Base-by-base conservation (phyloP, 2,329 filamentous ascomycete species). In the Phialophora verrucosa region DNA sequence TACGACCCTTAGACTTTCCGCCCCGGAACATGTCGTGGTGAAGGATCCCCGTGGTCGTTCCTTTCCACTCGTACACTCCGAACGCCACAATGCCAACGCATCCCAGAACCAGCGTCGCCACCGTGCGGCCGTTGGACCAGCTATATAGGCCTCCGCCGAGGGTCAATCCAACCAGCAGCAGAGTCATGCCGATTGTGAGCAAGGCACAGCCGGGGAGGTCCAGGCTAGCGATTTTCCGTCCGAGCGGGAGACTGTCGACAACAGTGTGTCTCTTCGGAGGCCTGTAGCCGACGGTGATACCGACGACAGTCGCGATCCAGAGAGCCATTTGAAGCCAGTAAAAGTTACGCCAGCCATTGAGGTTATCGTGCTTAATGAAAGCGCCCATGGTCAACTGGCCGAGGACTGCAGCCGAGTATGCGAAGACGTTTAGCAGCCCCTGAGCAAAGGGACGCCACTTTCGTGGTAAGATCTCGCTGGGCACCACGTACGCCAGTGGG, bases 251-350 rank as follows among this genome's bases (percentile, higher is more conserved):
- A 23, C 55, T 23, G 20, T 53, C 57, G 11, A 54, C 23, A 4
- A 54, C 42, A 27, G 65, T 67, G 50, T 67, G 65, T 38, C 65
- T 54, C 35, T 67, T 67, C 12, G 65, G 65, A 8, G 65, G 65
- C 27, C 62, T 29, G 31, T 67, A 67, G 47, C 65, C 65, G 35
- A 58, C 44, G n/a, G 62, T 25, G 7, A 67, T 42, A 23, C 44
- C 47, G 23, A 58, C 25, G 12, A 44, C 44, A 7, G 62, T 60
- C 3, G 44, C 20, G 25, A 44, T 57, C 56, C 62, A 67, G n/a
- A 65, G 32, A 8, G 29, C 62, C 56, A 58, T 67, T 47, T 67
- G 54, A 23, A 67, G 32, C 65, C 65, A 67, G n/a, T 54, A 69
- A 31, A 31, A 31, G 8, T 31, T 31, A 6, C 66, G 63, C 66